Percentiles rank a stretch among this genome's conserved stretches.
These are phyloP conservation scores for Pyronema domesticum DNA, from an alignment of 495 filamentous ascomycete species.

Conservation along the genomic window DNA sequence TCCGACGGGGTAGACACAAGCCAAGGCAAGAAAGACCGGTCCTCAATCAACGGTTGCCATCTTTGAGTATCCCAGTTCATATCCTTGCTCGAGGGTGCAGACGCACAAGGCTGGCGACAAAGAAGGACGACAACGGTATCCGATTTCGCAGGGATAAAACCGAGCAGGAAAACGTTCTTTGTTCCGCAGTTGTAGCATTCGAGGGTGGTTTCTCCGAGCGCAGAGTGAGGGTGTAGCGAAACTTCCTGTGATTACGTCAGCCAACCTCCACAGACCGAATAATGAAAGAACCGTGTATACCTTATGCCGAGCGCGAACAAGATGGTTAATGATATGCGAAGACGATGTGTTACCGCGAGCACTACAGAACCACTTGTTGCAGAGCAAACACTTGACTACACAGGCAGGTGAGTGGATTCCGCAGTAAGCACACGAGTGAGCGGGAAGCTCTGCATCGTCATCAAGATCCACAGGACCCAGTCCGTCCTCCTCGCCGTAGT, in stretches of 20 bases:
- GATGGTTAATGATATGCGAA: conserved; percentile 95
- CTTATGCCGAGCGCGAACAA: conserved; percentile 92
- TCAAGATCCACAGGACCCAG: conserved; percentile 26
- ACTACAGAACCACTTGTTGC: conserved; percentile 98
- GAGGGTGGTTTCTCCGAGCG: conserved; percentile 90
- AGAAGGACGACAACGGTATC: conserved; percentile 95
- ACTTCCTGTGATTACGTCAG: conserved; percentile 45
- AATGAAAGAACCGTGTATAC: conserved; percentile 4
- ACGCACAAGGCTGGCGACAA: conserved; percentile 89
- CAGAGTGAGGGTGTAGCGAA: conserved; percentile 81
- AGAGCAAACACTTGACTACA: conserved; percentile 88
- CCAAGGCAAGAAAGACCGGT: conserved; percentile 89
- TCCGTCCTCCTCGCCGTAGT: conserved; percentile 36
- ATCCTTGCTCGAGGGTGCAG: conserved; percentile 91
- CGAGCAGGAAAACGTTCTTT: conserved; percentile 98
- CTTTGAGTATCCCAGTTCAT: conserved; percentile 99
- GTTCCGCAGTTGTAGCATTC: conserved; percentile 99
- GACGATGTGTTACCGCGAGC: conserved; percentile 91
- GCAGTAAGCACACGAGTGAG: conserved; percentile 98
- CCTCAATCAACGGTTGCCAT: conserved; percentile 95
- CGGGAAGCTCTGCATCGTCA: conserved; percentile 81
- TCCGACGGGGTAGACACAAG: conserved; percentile 79
- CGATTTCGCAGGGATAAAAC: conserved; percentile 98
- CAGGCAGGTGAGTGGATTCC: conserved; percentile 90
- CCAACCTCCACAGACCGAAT: not conserved